Base-by-base conservation (phyloP, 129 eudicot genomes). In the Escallonia rubra region DNA sequence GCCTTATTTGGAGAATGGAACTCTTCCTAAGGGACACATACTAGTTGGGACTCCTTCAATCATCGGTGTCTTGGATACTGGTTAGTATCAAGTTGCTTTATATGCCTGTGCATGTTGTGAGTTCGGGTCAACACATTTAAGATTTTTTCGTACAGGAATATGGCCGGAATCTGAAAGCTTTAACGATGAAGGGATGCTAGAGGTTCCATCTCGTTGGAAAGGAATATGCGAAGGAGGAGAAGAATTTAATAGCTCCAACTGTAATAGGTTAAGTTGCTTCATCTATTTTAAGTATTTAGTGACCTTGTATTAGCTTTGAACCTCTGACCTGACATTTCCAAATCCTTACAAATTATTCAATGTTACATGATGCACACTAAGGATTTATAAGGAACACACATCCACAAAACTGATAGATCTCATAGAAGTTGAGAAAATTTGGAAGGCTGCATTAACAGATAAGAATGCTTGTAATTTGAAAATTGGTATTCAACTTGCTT, bases 111-210 rank as follows among this genome's bases (percentile, higher is more conserved):
- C 8, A 13, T n/a, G 65, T 73, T 51, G 59, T 46, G 44, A 59
- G 47, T 70, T 70, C 34, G 44, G 44, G 63, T 53, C 64, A 57
- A 45, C 16, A 15, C 55, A 13, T 8, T 23, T 23, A 23, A 0
- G 34, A 23, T 23, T 23, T 23, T 23, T 23, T 23, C 1, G 39
- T 15, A 23, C 65, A 80, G 86, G 90, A 8, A 70, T 80, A 73
- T 80, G 90, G 86, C 90, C 90, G 7, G 90, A 84, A 74, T 77
- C 83, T 34, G 67, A 43, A 38, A 77, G 86, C 76, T 84, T 80
- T 16, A 52, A 44, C 8, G 90, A 84, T 42, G 72, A 66, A 3
- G 83, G 80, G 50, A 84, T 84, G 90, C 55, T 11, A 45, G 65
- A 55, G 49, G 67, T 71, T 64, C 86, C 86, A 4, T 64, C 79